phyloP scores from a whole-genome alignment of 2,329 filamentous ascomycete genomes.

The Pseudopithomyces chartarum region DNA sequence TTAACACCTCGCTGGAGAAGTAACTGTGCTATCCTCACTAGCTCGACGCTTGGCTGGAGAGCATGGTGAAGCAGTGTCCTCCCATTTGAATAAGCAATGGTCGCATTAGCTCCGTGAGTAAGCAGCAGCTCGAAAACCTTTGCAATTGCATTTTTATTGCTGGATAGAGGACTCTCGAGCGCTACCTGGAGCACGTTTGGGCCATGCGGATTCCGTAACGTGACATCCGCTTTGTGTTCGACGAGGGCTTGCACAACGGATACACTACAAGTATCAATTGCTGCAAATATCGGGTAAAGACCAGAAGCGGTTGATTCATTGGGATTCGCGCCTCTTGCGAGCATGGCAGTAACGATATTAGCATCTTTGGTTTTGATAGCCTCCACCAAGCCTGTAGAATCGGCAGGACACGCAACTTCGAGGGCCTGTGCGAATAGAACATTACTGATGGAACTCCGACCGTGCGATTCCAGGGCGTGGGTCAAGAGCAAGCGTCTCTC shows the following conservation, averaged over 20 bases:
- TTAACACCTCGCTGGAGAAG: conserved; percentile 30
- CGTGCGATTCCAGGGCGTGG: conserved; percentile 31
- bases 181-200: conserved; percentile 32
- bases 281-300: conserved; percentile 33
- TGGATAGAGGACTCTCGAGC: conserved; percentile 27
- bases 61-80: conserved; percentile 37
- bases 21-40: conserved; percentile 24
- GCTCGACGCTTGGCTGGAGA: conserved; percentile 21
- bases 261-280: conserved; percentile 30
- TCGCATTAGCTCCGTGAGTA: conserved; percentile 27
- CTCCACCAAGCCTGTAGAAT: conserved; percentile 39
- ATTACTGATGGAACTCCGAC: conserved; percentile 32
- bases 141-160: conserved; percentile 28
- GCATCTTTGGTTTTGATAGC: conserved; percentile 37
- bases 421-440: conserved; percentile 42
- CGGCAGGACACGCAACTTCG: conserved; percentile 36
- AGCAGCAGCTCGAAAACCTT: conserved; percentile 31
- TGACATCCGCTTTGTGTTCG: conserved; percentile 35
- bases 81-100: conserved; percentile 30
- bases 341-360: conserved; percentile 34
- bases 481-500: conserved; percentile 40
- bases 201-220: conserved; percentile 25
- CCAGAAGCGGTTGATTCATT: conserved; percentile 30
- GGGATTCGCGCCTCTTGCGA: conserved; percentile 37
- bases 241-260: conserved; percentile 33